Conservation (phyloP, 495 filamentous ascomycete species). For the Glarea lozoyensis region DNA sequence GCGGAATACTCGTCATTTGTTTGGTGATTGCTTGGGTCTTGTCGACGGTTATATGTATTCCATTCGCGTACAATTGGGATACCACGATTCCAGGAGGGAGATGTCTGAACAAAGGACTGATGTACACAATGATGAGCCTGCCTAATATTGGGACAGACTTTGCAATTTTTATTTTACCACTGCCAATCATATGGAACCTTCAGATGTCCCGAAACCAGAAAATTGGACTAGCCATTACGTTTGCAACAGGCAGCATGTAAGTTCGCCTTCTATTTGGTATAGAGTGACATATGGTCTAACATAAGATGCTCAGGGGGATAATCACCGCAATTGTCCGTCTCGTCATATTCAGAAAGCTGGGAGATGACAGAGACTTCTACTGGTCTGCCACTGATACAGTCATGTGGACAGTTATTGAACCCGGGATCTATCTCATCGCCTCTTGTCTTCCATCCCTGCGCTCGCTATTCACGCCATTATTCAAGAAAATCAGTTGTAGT, state of each 20-base stretch:
- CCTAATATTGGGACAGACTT: slow-evolving; percentile 34
- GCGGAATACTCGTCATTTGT: background rate
- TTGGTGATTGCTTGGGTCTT: background rate
- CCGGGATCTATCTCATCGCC: slow-evolving; percentile 29
- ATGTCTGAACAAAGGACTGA: background rate
- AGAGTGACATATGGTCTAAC: no score
- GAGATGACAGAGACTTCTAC: background rate
- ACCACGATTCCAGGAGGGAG: background rate
- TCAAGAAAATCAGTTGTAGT: no score
- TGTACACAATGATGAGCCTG: background rate
- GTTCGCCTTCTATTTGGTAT: no score
- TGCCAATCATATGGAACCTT: slow-evolving; percentile 25
- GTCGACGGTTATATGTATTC: background rate
- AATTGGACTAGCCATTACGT: slow-evolving; percentile 6
- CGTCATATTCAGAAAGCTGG: background rate
- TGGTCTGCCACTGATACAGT: slow-evolving; percentile 15
- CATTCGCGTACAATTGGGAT: background rate
- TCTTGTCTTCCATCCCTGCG: slow-evolving; percentile 22
- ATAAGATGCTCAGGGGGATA: background rate
- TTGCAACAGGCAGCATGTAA: background rate
- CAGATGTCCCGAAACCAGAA: slow-evolving; percentile 20
- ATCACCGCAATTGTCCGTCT: background rate
- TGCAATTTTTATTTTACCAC: slow-evolving; percentile 30
- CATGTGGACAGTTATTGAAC: slow-evolving; percentile 30
- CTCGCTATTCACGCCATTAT: background rate